Base-by-base conservation (phyloP, 2,329 filamentous ascomycete genomes). In the Claviceps capensis region DNA sequence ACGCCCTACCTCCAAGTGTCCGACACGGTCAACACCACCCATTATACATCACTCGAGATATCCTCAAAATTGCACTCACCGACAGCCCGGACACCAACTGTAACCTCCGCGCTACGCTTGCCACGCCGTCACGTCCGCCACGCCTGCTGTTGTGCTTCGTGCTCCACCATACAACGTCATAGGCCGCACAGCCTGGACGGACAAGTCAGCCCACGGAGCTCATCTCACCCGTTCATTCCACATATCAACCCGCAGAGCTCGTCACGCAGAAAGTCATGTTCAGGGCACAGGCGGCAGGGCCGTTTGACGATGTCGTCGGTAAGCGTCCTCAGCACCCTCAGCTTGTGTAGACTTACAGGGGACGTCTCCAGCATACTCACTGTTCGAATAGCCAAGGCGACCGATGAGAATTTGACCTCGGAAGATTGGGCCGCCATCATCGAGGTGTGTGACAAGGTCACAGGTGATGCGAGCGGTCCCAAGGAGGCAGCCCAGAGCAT, bases 351-450 rank as follows among this genome's bases (percentile, higher is more conserved):
- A 2, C 8, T 23, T 26, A 8, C 36, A 19, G 5, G 38, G 23
- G 22, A 36, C 16, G 8, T 42, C n/a, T 42, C 23, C 47, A 30
- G 38, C 9, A 34, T 34, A 4, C 40, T 49, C 22, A 36, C 23
- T 36, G 7, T 40, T 5, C 49, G 30, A 43, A 52, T 56, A 82
- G 78, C 73, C 69, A 81, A 81, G 73, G 90, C 93, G 64, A 98
- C 93, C 52, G 93, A 98, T 70, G 93, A 98, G 77, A 98, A 96
- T 70, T 79, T 97, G 61, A 97, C 90, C 22, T 86, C 84, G 34
- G 80, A 94, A 65, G 80, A 83, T 65, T 83, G 80, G 80, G 76
- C 73, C 47, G 77, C 77, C 62, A 82, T 82, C 61, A 77, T 82
- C 65, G 77, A 81, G 63, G 75, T 82, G 49, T 81, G 78, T 70